Base-by-base conservation (phyloP, 2,329 filamentous ascomycete species). In the Stachybotrys chartarum region DNA sequence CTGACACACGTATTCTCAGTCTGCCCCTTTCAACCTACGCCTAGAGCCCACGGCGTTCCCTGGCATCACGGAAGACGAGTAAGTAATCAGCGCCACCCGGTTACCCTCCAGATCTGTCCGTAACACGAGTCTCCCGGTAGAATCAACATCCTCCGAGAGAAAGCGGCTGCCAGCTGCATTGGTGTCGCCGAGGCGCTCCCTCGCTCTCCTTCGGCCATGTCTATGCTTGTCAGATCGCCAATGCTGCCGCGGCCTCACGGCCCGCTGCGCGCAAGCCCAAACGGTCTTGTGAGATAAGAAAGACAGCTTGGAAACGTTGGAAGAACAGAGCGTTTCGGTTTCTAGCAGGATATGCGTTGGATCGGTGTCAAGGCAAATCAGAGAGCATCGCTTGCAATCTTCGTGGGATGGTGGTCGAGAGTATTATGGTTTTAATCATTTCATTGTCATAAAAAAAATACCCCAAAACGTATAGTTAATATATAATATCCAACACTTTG, bases 61-160 rank as follows among this genome's bases (percentile, higher is more conserved):
- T 3, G 82, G 82, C 45, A 72, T 84, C 47, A 79, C 78, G 50
- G 75, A 82, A 59, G 79, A 84, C 61, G 81, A 86, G 81, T 84
- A 75, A 68, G 81, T 72, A 35, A 10, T 6, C 10, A 10, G 14
- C 35, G 35, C 35, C 8, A 14, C 14, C 35, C 14, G 10, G 8
- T 39, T 10, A 42, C 3, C 10, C 35, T 10, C 8, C 35, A 10
- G 35, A n/a, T 24, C 24, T 39, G 24, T 51, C 52, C 16, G 8
- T 45, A 16, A 49, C 53, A 49, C 18, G 6, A 14, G 49, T 35
- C 35, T 50, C n/a, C n/a, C 44, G n/a, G 50, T 54, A 81, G 78
- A 59, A 71, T 82, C 60, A 64, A 71, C 35, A 70, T 78, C 59
- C 70, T 81, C 57, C 78, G 78, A 61, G 78, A 81, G 66, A 77